Conservation (phyloP, 257 asterid species). For the Voacanga thouarsii region DNA sequence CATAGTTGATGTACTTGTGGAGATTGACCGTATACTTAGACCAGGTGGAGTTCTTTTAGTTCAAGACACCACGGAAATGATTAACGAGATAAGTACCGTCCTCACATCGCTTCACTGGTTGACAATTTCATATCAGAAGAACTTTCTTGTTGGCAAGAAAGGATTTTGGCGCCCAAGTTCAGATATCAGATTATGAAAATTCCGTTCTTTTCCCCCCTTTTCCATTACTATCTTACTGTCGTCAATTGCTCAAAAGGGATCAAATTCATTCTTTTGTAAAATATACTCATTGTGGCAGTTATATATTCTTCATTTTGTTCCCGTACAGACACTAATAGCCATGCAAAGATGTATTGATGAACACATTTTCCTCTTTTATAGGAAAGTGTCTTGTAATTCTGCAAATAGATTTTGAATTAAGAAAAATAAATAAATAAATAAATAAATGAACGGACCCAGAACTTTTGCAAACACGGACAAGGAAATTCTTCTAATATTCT, state of each 20-base stretch:
- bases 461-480: no score
- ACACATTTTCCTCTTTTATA: background rate
- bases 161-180: constrained; percentile 65
- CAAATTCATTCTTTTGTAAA: background rate
- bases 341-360: background rate
- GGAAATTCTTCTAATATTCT: background rate
- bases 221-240: background rate
- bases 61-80: constrained; percentile 56
- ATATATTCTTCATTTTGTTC: background rate
- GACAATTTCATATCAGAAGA: constrained; percentile 47
- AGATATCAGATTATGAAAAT: constrained; percentile 1
- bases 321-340: background rate
- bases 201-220: background rate
- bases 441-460: no score
- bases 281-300: background rate
- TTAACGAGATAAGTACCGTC: constrained; percentile 44
- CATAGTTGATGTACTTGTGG: constrained; percentile 57
- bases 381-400: background rate
- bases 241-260: background rate
- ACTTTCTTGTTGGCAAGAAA: constrained; percentile 74
- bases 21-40: constrained; percentile 75
- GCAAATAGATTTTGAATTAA: no score
- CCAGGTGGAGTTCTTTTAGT: constrained; percentile 74
- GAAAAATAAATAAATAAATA: no score
- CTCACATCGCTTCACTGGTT: constrained; percentile 76